Conservation (phyloP, 495 filamentous ascomycete species). For the Margaritispora aquatica region DNA sequence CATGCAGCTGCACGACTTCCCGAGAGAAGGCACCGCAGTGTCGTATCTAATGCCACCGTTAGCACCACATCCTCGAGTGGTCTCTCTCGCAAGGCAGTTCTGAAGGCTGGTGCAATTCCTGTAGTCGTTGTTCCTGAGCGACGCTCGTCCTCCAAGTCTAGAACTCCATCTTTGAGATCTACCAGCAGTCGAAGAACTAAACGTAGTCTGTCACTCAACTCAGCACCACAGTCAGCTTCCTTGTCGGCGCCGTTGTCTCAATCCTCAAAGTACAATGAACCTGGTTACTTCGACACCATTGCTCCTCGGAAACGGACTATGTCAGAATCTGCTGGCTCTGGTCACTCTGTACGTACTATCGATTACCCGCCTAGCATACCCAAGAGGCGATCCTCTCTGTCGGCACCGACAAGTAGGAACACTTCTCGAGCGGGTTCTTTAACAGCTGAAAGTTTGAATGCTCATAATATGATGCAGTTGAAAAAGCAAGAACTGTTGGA, state of each 20-base stretch:
- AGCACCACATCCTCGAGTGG: conserved; percentile 46
- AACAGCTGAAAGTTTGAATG: conserved; percentile 59
- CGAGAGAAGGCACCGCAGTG: conserved; percentile 41
- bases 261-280: conserved; percentile 36
- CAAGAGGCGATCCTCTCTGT: conserved; percentile 57
- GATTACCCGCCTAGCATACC: conserved; percentile 57
- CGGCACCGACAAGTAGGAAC: conserved; percentile 64
- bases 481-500: neutral
- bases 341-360: conserved; percentile 35
- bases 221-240: conserved; percentile 34
- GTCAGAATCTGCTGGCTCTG: conserved; percentile 22
- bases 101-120: conserved; percentile 51
- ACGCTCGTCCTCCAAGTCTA: conserved; percentile 51
- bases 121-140: conserved; percentile 70
- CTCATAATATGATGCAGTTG: conserved; percentile 41
- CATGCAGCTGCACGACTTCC: conserved; percentile 42
- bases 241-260: conserved; percentile 38
- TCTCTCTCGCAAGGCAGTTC: conserved; percentile 48
- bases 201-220: conserved; percentile 39
- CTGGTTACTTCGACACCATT: conserved; percentile 15
- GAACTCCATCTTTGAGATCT: conserved; percentile 43
- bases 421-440: conserved; percentile 54
- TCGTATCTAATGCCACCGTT: conserved; percentile 51
- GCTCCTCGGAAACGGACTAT: conserved; percentile 11
- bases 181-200: conserved; percentile 44